These are phyloP conservation scores for Hericium rajendrae DNA, from an alignment of 768 basidiomycete genomes.

Conservation along the genomic window DNA sequence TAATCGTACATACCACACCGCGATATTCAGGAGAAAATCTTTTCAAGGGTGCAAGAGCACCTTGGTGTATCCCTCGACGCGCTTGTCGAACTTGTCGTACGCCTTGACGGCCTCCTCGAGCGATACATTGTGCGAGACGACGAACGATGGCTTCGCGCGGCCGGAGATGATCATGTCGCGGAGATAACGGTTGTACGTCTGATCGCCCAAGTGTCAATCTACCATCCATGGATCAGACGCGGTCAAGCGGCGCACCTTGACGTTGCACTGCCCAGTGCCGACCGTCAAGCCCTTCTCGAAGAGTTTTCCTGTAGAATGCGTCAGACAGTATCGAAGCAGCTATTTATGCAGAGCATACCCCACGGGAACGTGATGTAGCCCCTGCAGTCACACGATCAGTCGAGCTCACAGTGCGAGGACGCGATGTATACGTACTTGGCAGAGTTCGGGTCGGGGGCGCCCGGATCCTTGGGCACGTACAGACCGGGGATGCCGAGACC, in stretches of 20 bases:
- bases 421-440: constrained; percentile 29
- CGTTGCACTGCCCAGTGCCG: constrained; percentile 48
- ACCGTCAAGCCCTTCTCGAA: constrained; percentile 48
- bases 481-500: constrained; percentile 50
- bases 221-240: background rate
- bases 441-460: constrained; percentile 41
- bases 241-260: constrained; percentile 28
- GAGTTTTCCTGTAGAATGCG: constrained; percentile 23
- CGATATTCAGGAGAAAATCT: background rate
- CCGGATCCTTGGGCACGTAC: constrained; percentile 48
- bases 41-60: constrained; percentile 39
- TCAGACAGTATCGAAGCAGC: background rate
- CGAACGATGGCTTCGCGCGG: constrained; percentile 43
- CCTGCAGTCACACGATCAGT: constrained; percentile 15
- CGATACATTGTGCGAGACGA: constrained; percentile 42
- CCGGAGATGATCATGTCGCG: constrained; percentile 46
- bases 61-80: constrained; percentile 45
- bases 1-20: too few relatives aligned
- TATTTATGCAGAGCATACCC: constrained; percentile 19
- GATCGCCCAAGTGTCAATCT: background rate
- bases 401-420: background rate
- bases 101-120: constrained; percentile 39
- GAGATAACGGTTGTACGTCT: constrained; percentile 45
- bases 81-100: constrained; percentile 44
- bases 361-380: constrained; percentile 46